phyloP scores from a whole-genome alignment of 805 yeast genomes.

The Lachancea dasiensis region DNA sequence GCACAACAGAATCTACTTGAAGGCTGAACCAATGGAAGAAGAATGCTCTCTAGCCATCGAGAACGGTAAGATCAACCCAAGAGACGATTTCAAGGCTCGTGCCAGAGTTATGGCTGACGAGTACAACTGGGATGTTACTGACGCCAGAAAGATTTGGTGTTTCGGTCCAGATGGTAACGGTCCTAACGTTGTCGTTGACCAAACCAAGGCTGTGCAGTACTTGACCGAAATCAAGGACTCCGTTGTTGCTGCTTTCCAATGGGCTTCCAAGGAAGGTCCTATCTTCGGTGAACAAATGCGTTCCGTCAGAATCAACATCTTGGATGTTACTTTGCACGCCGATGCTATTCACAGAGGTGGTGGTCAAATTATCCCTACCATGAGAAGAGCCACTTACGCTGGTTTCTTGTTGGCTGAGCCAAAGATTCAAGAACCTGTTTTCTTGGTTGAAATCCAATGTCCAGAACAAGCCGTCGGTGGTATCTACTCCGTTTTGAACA shows the following conservation, averaged over 20 bases:
- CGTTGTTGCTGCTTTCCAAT: constrained; percentile 99
- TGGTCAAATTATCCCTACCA: constrained; percentile 99
- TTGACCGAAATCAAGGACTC: constrained; percentile 98
- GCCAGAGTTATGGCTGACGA: constrained; percentile 99
- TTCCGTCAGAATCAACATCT: constrained; percentile 94
- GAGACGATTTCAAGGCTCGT: constrained; percentile 98
- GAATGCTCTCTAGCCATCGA: constrained; percentile 91
- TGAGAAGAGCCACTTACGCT: constrained; percentile 99
- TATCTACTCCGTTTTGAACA: constrained; percentile 99
- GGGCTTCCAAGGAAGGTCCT: constrained; percentile 99
- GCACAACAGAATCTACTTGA: constrained; percentile 99
- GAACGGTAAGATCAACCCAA: constrained; percentile 83
- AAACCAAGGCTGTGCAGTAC: constrained; percentile 99
- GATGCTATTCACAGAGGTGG: constrained; percentile 99
- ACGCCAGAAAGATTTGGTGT: constrained; percentile 99
- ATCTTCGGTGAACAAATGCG: constrained; percentile 94
- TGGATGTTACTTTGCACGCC: constrained; percentile 98
- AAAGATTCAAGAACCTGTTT: constrained; percentile 98
- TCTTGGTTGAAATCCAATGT: constrained; percentile 99
- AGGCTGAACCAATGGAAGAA: constrained; percentile 94
- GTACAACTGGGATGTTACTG: constrained; percentile 99
- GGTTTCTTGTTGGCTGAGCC: constrained; percentile 98
- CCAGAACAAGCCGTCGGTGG: constrained; percentile 99
- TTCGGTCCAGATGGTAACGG: constrained; percentile 99
- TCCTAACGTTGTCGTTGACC: constrained; percentile 98